Evolutionary conservation across 2,329 filamentous ascomycete genomes (phyloP).

Genomic region (Pseudogymnoascus destructans): DNA sequence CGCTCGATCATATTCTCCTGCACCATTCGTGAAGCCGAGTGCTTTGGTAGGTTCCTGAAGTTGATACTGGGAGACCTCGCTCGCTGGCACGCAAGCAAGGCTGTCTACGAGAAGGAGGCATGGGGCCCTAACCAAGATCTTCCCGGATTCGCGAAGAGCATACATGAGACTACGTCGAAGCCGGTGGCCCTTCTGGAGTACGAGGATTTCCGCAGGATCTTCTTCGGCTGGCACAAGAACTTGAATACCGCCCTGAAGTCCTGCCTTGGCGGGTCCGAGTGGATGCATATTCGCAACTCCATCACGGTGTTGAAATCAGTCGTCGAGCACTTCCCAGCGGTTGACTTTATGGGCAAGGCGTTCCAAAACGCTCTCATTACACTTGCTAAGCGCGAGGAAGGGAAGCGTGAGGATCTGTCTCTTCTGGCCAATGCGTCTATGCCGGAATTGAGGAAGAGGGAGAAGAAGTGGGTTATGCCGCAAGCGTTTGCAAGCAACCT

Average conservation of each 20-base stretch:
- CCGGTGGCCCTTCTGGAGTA: slow-evolving; percentile 64
- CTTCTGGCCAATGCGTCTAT: slow-evolving; percentile 60
- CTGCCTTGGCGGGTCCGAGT: slow-evolving; percentile 73
- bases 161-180: slow-evolving; percentile 53
- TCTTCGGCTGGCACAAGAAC: slow-evolving; percentile 84
- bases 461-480: slow-evolving; percentile 59
- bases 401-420: slow-evolving; percentile 58
- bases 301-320: slow-evolving; percentile 78
- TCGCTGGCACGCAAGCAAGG: slow-evolving; percentile 69
- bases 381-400: slow-evolving; percentile 52
- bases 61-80: slow-evolving; percentile 68
- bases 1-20: slow-evolving; percentile 76
- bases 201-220: slow-evolving; percentile 69
- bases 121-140: slow-evolving; percentile 52
- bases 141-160: slow-evolving; percentile 64
- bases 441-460: slow-evolving; percentile 54
- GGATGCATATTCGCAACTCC: slow-evolving; percentile 95
- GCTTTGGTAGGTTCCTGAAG: slow-evolving; percentile 82
- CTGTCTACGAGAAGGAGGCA: slow-evolving; percentile 70
- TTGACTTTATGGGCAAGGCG: slow-evolving; percentile 73
- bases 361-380: slow-evolving; percentile 50
- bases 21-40: slow-evolving; percentile 81
- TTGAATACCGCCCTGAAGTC: slow-evolving; percentile 67
- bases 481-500: slow-evolving; percentile 57
- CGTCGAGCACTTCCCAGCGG: slow-evolving; percentile 69